Conservation (phyloP, 306 rosid species). For the Begonia loranthoides region DNA sequence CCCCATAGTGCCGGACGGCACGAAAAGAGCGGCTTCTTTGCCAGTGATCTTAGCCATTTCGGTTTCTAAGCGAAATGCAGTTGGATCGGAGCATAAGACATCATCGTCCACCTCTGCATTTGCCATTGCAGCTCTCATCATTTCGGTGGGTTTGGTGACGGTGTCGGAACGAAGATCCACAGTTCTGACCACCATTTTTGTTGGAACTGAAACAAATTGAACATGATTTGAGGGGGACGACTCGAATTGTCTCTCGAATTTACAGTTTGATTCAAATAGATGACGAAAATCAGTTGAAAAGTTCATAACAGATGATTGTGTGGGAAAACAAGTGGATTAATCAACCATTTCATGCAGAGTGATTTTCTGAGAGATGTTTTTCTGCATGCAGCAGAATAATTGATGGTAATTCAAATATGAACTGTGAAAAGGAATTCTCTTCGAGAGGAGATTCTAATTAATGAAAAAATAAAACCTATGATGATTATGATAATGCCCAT, state of each 20-base stretch:
- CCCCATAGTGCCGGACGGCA: constrained; percentile 96
- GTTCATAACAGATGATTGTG: too few species aligned
- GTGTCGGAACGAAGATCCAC: constrained; percentile 94
- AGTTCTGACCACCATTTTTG: constrained; percentile 44
- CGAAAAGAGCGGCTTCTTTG: constrained; percentile 84
- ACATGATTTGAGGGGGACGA: too few species aligned
- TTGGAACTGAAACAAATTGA: constrained; percentile 3
- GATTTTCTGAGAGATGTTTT: not conserved
- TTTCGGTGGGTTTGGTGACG: constrained; percentile 72
- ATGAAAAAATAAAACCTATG: not conserved
- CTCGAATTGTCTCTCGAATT: too few species aligned
- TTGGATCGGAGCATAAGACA: constrained; percentile 59
- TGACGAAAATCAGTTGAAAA: not conserved
- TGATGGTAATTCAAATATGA: not conserved
- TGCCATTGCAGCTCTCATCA: constrained; percentile 89
- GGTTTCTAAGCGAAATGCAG: constrained; percentile 46
- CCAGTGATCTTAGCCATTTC: constrained; percentile 68
- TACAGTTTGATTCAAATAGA: not conserved
- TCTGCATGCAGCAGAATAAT: not conserved
- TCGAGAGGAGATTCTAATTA: too few species aligned
- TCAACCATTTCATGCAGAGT: not conserved
- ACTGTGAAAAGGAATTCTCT: not conserved
- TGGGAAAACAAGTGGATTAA: too few species aligned
- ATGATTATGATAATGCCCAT: not conserved
- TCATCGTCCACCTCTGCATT: constrained; percentile 51